Conservation (phyloP, 2,329 filamentous ascomycete genomes). For the Fusarium citri region DNA sequence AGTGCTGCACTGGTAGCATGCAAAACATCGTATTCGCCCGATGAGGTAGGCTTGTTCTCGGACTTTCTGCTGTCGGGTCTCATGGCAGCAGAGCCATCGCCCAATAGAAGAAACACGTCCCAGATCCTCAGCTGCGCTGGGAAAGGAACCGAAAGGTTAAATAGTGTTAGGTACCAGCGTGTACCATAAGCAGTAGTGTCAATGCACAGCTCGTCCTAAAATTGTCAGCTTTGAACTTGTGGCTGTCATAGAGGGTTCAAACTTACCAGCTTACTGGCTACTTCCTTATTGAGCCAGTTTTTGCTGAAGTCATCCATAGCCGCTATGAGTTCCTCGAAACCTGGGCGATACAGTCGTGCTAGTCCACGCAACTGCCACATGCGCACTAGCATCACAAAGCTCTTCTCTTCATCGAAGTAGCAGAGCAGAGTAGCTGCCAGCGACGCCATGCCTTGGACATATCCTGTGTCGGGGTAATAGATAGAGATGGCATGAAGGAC, state of each 20-base stretch:
- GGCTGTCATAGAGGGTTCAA: neutral
- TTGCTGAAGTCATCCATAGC: slow-evolving; percentile 87
- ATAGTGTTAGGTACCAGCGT: slow-evolving; percentile 95
- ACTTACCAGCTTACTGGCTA: slow-evolving; percentile 83
- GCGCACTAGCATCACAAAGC: slow-evolving; percentile 96
- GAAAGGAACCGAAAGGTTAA: slow-evolving; percentile 97
- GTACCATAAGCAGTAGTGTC: slow-evolving; percentile 94
- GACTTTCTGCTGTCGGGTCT: slow-evolving; percentile 29
- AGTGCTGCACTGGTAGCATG: slow-evolving; percentile 91
- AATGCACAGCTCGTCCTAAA: slow-evolving; percentile 79
- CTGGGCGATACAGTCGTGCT: slow-evolving; percentile 83
- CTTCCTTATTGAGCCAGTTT: slow-evolving; percentile 84
- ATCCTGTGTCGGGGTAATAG: slow-evolving; percentile 90
- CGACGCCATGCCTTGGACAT: slow-evolving; percentile 98
- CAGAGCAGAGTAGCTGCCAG: slow-evolving; percentile 92
- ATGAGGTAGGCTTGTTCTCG: slow-evolving; percentile 32
- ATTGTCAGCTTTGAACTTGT: slow-evolving; percentile 20
- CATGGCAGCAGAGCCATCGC: slow-evolving; percentile 51
- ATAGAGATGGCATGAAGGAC: slow-evolving; percentile 92
- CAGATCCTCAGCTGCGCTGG: slow-evolving; percentile 93
- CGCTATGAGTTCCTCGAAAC: slow-evolving; percentile 88
- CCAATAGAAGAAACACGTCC: slow-evolving; percentile 97
- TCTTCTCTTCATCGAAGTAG: slow-evolving; percentile 95
- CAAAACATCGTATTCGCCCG: slow-evolving; percentile 79
- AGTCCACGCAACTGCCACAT: slow-evolving; percentile 91